phyloP scores from a whole-genome alignment of 2,329 filamentous ascomycete species.

The Colletotrichum sp. region DNA sequence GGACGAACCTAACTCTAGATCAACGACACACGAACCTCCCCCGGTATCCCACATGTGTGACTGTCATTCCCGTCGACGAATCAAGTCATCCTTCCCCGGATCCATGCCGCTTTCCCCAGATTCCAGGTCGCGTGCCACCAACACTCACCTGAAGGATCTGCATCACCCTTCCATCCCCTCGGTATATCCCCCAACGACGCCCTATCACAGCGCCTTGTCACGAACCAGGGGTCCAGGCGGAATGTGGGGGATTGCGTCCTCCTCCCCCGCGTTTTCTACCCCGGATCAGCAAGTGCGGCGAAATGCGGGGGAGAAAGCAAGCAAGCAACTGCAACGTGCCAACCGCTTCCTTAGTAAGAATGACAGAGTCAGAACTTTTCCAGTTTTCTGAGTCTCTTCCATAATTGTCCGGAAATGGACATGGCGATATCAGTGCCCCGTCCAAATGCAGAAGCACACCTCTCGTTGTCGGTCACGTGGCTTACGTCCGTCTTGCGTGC shows the following conservation, averaged over 20 bases:
- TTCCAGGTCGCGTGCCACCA: neutral
- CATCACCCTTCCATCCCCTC: neutral
- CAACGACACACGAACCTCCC: neutral
- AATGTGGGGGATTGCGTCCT: neutral
- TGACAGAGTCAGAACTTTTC: neutral
- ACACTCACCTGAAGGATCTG: neutral
- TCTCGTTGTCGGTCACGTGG: neutral
- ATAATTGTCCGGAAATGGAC: neutral
- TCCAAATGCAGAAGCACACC: neutral
- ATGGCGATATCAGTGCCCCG: rapidly evolving
- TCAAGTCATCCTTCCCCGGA: neutral
- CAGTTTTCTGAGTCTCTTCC: neutral
- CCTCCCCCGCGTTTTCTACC: neutral
- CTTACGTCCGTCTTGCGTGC: neutral
- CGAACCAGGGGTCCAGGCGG: neutral
- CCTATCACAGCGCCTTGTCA: neutral
- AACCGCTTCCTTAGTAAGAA: neutral
- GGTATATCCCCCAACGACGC: neutral
- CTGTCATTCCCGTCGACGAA: neutral
- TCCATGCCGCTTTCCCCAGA: neutral
- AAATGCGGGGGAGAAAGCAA: neutral
- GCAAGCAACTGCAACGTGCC: neutral
- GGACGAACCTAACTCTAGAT: neutral
- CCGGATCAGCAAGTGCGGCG: neutral
- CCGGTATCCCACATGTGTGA: neutral